These are phyloP conservation scores for Hyphopichia homilentoma DNA, from an alignment of 805 yeast genomes.

Conservation along the genomic window DNA sequence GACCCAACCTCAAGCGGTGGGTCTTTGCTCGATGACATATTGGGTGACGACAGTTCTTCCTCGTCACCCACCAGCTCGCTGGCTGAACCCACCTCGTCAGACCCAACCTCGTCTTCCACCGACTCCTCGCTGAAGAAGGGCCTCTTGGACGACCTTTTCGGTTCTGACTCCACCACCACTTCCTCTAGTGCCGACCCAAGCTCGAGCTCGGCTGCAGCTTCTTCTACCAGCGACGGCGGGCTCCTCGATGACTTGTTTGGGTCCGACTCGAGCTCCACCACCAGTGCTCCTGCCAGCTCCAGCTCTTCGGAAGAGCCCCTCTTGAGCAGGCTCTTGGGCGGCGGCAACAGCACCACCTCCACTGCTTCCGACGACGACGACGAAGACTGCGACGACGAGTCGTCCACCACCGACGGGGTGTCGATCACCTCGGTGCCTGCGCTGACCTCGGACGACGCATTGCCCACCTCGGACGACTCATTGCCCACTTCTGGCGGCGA, in stretches of 20 bases:
- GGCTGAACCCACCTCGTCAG: slow-evolving; percentile 4
- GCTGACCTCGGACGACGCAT: slow-evolving; percentile 3
- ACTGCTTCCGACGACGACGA: slow-evolving; percentile 13
- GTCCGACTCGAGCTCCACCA: slow-evolving; percentile 2
- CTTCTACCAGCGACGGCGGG: slow-evolving; percentile 1
- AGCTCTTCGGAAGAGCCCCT: slow-evolving; percentile 4
- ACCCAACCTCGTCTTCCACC: not conserved
- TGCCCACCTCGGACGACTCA: slow-evolving; percentile 1
- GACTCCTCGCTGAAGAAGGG: slow-evolving; percentile 1
- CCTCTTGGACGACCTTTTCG: not conserved
- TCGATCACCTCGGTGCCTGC: slow-evolving; percentile 1
- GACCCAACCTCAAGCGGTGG: slow-evolving; percentile 6
- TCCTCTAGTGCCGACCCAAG: slow-evolving; percentile 5
- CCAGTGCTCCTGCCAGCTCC: slow-evolving; percentile 1
- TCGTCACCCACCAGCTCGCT: slow-evolving; percentile 1
- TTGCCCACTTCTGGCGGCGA: slow-evolving; percentile 3
- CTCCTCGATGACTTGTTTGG: slow-evolving; percentile 1
- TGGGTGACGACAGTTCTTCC: not conserved
- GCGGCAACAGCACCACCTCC: slow-evolving; percentile 1
- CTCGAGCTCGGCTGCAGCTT: slow-evolving; percentile 4
- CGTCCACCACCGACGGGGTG: slow-evolving; percentile 2
- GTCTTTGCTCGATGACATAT: slow-evolving; percentile 1
- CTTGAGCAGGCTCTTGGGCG: not conserved
- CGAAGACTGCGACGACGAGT: slow-evolving; percentile 10
- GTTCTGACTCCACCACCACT: slow-evolving; percentile 3